phyloP scores from a whole-genome alignment of 2,329 filamentous ascomycete genomes.

The Aureobasidium mangrovei region DNA sequence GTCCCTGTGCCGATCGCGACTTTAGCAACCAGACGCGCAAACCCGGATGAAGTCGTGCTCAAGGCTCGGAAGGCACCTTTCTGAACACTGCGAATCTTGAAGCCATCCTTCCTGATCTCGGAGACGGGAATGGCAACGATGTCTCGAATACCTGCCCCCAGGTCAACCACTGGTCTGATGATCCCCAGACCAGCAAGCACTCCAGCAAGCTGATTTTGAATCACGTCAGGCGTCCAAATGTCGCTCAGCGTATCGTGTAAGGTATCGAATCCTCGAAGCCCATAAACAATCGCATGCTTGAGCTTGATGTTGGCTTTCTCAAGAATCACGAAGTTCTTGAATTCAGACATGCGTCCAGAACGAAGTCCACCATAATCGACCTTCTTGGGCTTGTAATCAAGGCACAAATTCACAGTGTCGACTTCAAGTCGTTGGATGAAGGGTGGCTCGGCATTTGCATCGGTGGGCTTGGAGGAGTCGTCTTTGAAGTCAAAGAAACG shows the following conservation, averaged over 20 bases:
- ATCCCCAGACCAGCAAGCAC: slow-evolving; percentile 84
- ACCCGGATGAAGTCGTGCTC: slow-evolving; percentile 83
- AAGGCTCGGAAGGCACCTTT: slow-evolving; percentile 88
- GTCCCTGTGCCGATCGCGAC: slow-evolving; percentile 90
- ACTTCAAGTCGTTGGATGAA: slow-evolving; percentile 89
- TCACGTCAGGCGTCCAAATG: slow-evolving; percentile 93
- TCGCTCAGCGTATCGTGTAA: slow-evolving; percentile 86
- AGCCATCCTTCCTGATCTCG: slow-evolving; percentile 90
- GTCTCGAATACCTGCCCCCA: slow-evolving; percentile 77
- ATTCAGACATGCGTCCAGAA: slow-evolving; percentile 89
- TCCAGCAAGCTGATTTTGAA: slow-evolving; percentile 75
- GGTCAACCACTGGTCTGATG: slow-evolving; percentile 82
- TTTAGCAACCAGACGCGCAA: slow-evolving; percentile 92
- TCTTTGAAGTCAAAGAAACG: slow-evolving; percentile 98
- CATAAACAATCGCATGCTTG: slow-evolving; percentile 84
- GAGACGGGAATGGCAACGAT: slow-evolving; percentile 81
- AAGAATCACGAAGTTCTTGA: slow-evolving; percentile 96
- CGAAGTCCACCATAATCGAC: slow-evolving; percentile 89
- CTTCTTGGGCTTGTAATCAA: slow-evolving; percentile 97
- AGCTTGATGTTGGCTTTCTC: slow-evolving; percentile 82
- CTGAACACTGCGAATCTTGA: slow-evolving; percentile 81
- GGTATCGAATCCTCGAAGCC: slow-evolving; percentile 80
- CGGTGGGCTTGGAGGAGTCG: slow-evolving; percentile 40
- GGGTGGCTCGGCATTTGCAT: slow-evolving; percentile 41
- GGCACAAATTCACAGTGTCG: slow-evolving; percentile 69